phyloP scores from a whole-genome alignment of 352 stramenopile species.

The Pilasporangium apinafurcum region DNA sequence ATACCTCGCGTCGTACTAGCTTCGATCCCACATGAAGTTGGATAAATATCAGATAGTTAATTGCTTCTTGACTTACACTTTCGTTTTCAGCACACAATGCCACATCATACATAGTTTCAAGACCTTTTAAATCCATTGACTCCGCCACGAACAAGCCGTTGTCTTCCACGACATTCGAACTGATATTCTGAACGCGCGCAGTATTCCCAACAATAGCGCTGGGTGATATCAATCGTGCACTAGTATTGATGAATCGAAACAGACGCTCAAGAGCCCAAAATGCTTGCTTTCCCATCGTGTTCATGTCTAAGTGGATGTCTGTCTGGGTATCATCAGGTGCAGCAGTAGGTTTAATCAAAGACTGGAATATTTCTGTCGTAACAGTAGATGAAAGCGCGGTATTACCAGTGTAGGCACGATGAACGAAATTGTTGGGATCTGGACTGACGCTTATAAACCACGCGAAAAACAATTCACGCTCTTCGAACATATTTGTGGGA shows the following conservation, averaged over 20 bases:
- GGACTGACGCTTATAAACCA: slow-evolving; percentile 67
- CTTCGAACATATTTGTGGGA: slow-evolving; percentile 20
- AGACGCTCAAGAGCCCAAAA: slow-evolving; percentile 54
- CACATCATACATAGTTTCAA: slow-evolving; percentile 54
- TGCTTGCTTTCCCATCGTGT: slow-evolving; percentile 38
- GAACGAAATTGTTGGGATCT: slow-evolving; percentile 64
- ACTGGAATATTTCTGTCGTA: slow-evolving; percentile 41
- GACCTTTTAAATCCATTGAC: slow-evolving; percentile 49
- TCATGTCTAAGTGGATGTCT: slow-evolving; percentile 38
- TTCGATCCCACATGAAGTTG: slow-evolving; percentile 66
- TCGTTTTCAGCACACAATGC: slow-evolving; percentile 30
- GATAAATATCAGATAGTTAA: slow-evolving; percentile 67
- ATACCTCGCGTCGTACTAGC: slow-evolving; percentile 61
- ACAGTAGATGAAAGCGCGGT: slow-evolving; percentile 49
- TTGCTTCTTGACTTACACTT: slow-evolving; percentile 39
- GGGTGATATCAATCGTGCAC: slow-evolving; percentile 27
- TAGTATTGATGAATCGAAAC: slow-evolving; percentile 63
- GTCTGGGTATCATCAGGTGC: slow-evolving; percentile 2
- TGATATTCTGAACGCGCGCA: neutral
- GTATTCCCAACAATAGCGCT: slow-evolving; percentile 3
- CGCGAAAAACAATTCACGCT: slow-evolving; percentile 59
- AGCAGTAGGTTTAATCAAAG: slow-evolving; percentile 21
- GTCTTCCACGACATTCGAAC: slow-evolving; percentile 7
- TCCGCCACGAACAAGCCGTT: slow-evolving; percentile 41
- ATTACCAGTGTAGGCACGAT: slow-evolving; percentile 54